Evolutionary conservation across 2,329 filamentous ascomycete species (phyloP).

Genomic region (Alternaria longipes): DNA sequence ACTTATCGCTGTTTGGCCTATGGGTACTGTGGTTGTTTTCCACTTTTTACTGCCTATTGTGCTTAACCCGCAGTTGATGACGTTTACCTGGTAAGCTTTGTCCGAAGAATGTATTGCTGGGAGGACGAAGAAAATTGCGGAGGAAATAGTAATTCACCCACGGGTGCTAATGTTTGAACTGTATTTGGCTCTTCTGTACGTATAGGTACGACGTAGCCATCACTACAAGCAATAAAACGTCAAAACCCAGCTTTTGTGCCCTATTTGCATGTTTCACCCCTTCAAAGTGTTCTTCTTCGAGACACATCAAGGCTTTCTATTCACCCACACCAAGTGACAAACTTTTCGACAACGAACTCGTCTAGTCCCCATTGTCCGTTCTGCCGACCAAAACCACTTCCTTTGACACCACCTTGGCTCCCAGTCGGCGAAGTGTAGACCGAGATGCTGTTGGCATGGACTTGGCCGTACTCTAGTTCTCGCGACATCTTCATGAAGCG

Average conservation of each 20-base stretch:
- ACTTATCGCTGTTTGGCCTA: constrained; percentile 75
- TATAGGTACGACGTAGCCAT: neutral
- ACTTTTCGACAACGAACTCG: constrained; percentile 53
- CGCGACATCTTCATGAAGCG: constrained; percentile 56
- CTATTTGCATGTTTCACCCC: neutral
- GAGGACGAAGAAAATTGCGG: neutral
- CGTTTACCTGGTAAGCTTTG: constrained; percentile 72
- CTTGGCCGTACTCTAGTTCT: constrained; percentile 56
- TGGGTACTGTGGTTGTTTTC: constrained; percentile 71
- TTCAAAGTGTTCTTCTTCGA: neutral
- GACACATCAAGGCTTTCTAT: neutral
- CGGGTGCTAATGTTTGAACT: neutral
- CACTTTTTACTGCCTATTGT: constrained; percentile 77
- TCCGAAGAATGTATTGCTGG: neutral
- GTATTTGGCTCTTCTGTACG: constrained; percentile 1
- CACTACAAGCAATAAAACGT: neutral
- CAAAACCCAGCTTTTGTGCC: neutral
- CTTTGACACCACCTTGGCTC: constrained; percentile 58
- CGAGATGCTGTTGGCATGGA: constrained; percentile 59
- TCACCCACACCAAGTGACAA: constrained; percentile 45
- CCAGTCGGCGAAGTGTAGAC: constrained; percentile 56
- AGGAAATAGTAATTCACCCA: neutral
- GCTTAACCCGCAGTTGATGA: constrained; percentile 82
- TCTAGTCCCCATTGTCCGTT: constrained; percentile 54
- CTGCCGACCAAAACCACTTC: constrained; percentile 57